phyloP scores from a whole-genome alignment of 805 yeast species.

The Teunomyces lycoperdinae region DNA sequence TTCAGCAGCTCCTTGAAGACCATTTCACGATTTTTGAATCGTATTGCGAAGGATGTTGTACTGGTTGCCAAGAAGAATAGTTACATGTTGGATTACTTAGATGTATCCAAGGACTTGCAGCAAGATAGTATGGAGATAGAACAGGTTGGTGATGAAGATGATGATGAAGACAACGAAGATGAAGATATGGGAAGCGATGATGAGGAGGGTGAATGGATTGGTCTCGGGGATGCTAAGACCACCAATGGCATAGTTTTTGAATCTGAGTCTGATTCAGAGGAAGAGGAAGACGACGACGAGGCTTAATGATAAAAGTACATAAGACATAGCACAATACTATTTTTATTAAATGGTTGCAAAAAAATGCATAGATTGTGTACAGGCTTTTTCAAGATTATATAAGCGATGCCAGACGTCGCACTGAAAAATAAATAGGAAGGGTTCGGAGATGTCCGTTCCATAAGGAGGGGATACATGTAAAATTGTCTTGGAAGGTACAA shows the following conservation, averaged over 20 bases:
- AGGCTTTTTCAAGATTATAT: not conserved
- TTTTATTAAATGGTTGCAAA: conserved; percentile 1
- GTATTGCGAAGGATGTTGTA: conserved; percentile 73
- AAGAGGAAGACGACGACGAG: conserved; percentile 39
- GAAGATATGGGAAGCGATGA: conserved; percentile 23
- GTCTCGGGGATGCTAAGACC: conserved; percentile 21
- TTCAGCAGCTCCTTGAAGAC: conserved; percentile 65
- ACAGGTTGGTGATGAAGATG: conserved; percentile 12
- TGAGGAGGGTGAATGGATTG: conserved; percentile 32
- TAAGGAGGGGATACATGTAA: not conserved
- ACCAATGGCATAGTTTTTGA: conserved; percentile 2
- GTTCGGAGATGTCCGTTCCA: not conserved
- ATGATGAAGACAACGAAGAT: conserved; percentile 8
- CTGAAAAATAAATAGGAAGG: not conserved
- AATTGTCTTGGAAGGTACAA: not conserved
- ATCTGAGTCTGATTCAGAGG: conserved; percentile 9
- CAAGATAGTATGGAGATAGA: conserved; percentile 4
- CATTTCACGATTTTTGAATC: conserved; percentile 69
- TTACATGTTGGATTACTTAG: conserved; percentile 53
- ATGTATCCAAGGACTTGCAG: conserved; percentile 9
- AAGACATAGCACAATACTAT: not conserved
- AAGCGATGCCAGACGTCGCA: no score
- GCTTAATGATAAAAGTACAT: not conserved
- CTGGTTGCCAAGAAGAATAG: conserved; percentile 51
- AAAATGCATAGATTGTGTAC: not conserved